Base-by-base conservation (phyloP, 768 basidiomycete genomes). In the Dioszegia hungarica region DNA sequence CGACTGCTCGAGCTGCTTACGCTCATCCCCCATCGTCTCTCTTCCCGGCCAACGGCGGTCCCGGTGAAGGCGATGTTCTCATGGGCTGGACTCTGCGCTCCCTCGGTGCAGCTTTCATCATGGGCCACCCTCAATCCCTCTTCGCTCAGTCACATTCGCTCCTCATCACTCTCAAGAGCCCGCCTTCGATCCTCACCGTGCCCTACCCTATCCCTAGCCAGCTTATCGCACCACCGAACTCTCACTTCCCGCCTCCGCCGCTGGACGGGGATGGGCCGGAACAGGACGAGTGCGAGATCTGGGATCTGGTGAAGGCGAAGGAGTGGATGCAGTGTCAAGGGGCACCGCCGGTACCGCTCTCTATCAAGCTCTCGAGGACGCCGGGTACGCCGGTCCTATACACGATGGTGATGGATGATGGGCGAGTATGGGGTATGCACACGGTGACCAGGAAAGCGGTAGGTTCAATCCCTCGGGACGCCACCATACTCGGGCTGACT, bases 1-100 rank as follows among this genome's bases (percentile, higher is more conserved):
- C 80, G 80, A 66, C 77, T 80, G 2, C 81, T 82, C 17, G 41
- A 45, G 57, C 73, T 12, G 64, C 62, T 0, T 68, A 70, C 29
- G 58, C 63, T 34, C 45, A 52, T 12, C 63, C 64, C 15, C 36
- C 58, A 11, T 47, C 60, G 1, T 40, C 53, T 9, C 24, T 46
- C 19, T 59, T 53, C 44, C 53, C 41, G 3, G 15, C 58, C 5
- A 59, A 55, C 15, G 54, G 53, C 19, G 70, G 68, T n/a, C 66
- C 72, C 37, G 75, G 75, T n/a, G 67, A 74, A 56, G 70, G 68
- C 10, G 67, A 71, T 33, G 56, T 66, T 22, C 58, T 62, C 27
- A 60, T 60, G 50, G 66, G 66, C 15, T 65, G 63, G 59, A 53
- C 53, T 5, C 50, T 67, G 1, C 2, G 47, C 5, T 45, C 51